Base-by-base conservation (phyloP, 495 filamentous ascomycete species). In the Darksidea phi region DNA sequence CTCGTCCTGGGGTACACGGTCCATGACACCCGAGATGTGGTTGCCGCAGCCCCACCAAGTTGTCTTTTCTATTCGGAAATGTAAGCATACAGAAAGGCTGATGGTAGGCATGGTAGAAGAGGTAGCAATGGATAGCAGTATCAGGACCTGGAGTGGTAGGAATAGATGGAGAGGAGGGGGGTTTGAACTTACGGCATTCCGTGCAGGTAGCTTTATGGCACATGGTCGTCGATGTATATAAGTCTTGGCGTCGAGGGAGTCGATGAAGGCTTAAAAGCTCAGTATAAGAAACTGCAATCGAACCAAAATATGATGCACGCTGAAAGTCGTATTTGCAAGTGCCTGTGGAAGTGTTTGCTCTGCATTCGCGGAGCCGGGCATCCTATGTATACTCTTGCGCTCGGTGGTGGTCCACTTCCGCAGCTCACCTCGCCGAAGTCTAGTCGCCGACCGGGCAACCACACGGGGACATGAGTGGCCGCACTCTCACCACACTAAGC, bases 21-120 rank as follows among this genome's bases (percentile, higher is more conserved):
- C 59, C 64, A 85, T 78, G 25, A 77, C 72, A 15, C 24, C 34
- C 1, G 74, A 67, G n/a, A 76, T 64, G 54, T 76, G 74, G 37
- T 61, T 61, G 62, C 70, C 71, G 62, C 73, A 75, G 43, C 73
- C 74, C 64, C 63, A 74, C 74, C 74, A 76, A 36, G 38, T 61
- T 52, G 41, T 28, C 32, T 63, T 24, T 50, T 57, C 43, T 57
- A 28, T 37, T 2, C 13, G 34, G 25, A 15, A 34, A 3, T 10
- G 57, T 24, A 1, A 52, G 25, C 25, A 45, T 38, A 26, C 8
- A 41, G 25, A 32, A 5, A 28, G 17, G 28, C 7, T 20, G 20
- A 25, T 36, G 12, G 32, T 23, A 21, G 18, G 51, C 8, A 34
- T 18, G 28, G 8, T 15, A 52, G 25, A 17, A 47, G 28, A 32